phyloP scores from a whole-genome alignment of 2,329 filamentous ascomycete species.

The Calonectria hawksworthii region DNA sequence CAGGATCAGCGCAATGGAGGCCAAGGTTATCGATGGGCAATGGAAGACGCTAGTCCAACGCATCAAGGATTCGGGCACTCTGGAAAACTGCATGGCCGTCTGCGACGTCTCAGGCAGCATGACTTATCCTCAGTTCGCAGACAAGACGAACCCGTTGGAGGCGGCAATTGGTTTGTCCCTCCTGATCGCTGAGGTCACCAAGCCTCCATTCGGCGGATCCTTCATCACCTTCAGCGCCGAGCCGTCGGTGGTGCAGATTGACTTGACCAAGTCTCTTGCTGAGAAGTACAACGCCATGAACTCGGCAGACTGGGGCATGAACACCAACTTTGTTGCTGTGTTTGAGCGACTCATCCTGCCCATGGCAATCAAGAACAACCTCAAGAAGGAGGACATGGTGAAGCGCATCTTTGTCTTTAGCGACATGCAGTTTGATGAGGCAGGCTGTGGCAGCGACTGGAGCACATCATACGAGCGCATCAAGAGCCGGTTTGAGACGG shows the following conservation, averaged over 20 bases:
- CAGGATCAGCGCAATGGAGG: slow-evolving; percentile 49
- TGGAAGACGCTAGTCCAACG: slow-evolving; percentile 72
- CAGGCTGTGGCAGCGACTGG: slow-evolving; percentile 49
- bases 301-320: slow-evolving; percentile 54
- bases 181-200: slow-evolving; percentile 66
- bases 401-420: slow-evolving; percentile 72
- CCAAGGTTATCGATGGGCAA: slow-evolving; percentile 62
- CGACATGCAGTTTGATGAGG: slow-evolving; percentile 71
- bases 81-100: slow-evolving; percentile 68
- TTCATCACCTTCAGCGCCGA: slow-evolving; percentile 67
- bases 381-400: slow-evolving; percentile 70
- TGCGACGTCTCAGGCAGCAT: slow-evolving; percentile 72
- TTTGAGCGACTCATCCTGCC: slow-evolving; percentile 68
- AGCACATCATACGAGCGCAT: slow-evolving; percentile 65
- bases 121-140: slow-evolving; percentile 53
- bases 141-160: slow-evolving; percentile 65
- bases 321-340: slow-evolving; percentile 67
- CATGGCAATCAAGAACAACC: slow-evolving; percentile 63
- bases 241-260: slow-evolving; percentile 58
- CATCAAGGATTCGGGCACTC: slow-evolving; percentile 66
- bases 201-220: slow-evolving; percentile 65
- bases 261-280: slow-evolving; percentile 53
- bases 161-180: slow-evolving; percentile 69
- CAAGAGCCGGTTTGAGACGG: slow-evolving; percentile 57
- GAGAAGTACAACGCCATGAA: slow-evolving; percentile 57